phyloP scores from a whole-genome alignment of 2,329 filamentous ascomycete species.

The Dendryphion nanum region DNA sequence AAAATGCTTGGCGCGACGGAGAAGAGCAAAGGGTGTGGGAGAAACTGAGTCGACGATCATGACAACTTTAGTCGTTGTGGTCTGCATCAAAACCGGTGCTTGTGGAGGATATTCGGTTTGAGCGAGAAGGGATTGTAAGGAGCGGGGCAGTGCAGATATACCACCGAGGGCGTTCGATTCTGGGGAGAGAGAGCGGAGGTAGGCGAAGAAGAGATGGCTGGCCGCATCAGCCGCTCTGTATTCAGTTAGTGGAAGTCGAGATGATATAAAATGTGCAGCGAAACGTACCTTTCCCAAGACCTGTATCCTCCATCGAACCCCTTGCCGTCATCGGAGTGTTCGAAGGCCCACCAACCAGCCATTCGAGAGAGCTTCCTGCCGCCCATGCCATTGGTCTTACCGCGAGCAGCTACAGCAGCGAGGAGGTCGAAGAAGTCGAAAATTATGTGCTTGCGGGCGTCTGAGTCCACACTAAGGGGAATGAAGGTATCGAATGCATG shows the following conservation, averaged over 20 bases:
- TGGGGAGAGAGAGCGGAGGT: conserved; percentile 86
- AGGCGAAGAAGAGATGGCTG: conserved; percentile 97
- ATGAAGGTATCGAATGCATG: conserved; percentile 97
- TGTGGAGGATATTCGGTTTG: conserved; percentile 94
- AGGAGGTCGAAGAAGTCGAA: conserved; percentile 96
- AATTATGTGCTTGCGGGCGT: conserved; percentile 81
- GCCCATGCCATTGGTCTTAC: conserved; percentile 88
- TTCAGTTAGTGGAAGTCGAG: conserved; percentile 24
- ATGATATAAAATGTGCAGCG: not conserved
- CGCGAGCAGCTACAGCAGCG: conserved; percentile 85
- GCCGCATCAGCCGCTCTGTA: conserved; percentile 86
- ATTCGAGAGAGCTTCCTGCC: conserved; percentile 91
- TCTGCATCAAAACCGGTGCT: conserved; percentile 71
- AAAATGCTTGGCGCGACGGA: conserved; percentile 90
- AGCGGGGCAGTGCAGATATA: conserved; percentile 84
- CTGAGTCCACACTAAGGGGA: conserved; percentile 85
- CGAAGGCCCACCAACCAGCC: conserved; percentile 98
- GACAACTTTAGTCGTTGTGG: conserved; percentile 81
- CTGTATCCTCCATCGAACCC: conserved; percentile 96
- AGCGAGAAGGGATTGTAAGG: conserved; percentile 83
- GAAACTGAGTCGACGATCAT: conserved; percentile 98
- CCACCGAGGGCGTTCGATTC: conserved; percentile 68
- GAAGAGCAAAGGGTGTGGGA: conserved; percentile 85
- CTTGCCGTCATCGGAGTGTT: conserved; percentile 79
- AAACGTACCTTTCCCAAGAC: conserved; percentile 72